Percentiles rank a stretch among this genome's conserved stretches.
phyloP scores from a whole-genome alignment of 2,329 filamentous ascomycete genomes.

The Colletotrichum higginsianum region DNA sequence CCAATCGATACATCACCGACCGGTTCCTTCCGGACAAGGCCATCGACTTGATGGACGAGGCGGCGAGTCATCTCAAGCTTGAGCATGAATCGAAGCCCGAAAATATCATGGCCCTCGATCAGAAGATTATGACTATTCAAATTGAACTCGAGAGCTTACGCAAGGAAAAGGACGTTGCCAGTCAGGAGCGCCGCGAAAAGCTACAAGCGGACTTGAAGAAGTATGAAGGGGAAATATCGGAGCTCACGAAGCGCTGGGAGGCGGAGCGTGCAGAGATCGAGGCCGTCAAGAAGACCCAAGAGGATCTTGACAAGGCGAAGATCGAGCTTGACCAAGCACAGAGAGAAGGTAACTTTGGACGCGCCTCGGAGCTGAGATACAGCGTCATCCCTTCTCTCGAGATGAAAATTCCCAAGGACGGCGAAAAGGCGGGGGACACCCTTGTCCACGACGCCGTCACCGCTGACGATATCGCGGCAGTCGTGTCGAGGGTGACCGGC shows the following conservation, averaged over 20 bases:
- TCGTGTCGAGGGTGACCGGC: constrained; percentile 92
- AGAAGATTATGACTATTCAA: constrained; percentile 96
- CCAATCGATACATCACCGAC: constrained; percentile 97
- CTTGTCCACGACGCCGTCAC: constrained; percentile 96
- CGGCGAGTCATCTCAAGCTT: constrained; percentile 88
- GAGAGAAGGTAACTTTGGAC: constrained; percentile 88
- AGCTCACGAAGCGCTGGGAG: constrained; percentile 88
- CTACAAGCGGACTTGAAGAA: constrained; percentile 82
- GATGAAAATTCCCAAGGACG: constrained; percentile 83
- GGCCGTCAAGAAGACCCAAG: constrained; percentile 87
- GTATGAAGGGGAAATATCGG: constrained; percentile 83
- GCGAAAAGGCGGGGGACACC: constrained; percentile 65
- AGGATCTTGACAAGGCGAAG: constrained; percentile 87
- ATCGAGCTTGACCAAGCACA: constrained; percentile 91
- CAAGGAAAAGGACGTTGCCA: constrained; percentile 93
- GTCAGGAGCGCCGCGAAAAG: constrained; percentile 88
- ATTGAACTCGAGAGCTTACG: constrained; percentile 95
- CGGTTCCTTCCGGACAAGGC: constrained; percentile 97
- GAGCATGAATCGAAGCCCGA: constrained; percentile 99
- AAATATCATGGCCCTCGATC: constrained; percentile 90
- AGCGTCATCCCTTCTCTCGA: constrained; percentile 88
- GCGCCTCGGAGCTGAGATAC: constrained; percentile 92
- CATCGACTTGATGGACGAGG: constrained; percentile 96
- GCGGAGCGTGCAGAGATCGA: constrained; percentile 90
- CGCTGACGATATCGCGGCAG: constrained; percentile 91